These are phyloP conservation scores for Parachaetomium inaequale DNA, from an alignment of 495 filamentous ascomycete species.

Conservation along the genomic window DNA sequence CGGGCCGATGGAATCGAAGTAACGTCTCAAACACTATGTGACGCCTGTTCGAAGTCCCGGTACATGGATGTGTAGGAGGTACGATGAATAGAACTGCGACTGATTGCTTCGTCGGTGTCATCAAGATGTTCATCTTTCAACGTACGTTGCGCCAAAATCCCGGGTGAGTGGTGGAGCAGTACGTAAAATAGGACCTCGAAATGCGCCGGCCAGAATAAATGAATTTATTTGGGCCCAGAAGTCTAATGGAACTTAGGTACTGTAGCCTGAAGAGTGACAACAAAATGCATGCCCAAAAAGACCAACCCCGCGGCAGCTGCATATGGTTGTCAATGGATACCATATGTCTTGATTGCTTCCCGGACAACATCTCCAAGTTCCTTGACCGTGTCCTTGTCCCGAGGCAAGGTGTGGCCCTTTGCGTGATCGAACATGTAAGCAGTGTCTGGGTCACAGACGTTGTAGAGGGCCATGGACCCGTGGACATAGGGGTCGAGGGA, in stretches of 20 bases:
- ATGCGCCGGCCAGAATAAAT: background rate
- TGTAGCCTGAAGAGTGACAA: background rate
- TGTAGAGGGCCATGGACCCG: constrained; percentile 55
- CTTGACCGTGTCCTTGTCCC: constrained; percentile 48
- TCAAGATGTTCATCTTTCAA: too few relatives aligned
- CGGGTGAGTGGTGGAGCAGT: too few relatives aligned
- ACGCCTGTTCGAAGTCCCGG: too few relatives aligned
- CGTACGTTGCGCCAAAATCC: too few relatives aligned
- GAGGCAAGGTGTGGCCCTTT: constrained; percentile 54
- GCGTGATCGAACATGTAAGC: constrained; percentile 59
- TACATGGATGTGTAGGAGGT: too few relatives aligned
- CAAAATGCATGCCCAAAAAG: background rate
- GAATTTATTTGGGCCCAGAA: background rate
- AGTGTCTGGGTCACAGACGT: constrained; percentile 54
- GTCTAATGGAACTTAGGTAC: background rate
- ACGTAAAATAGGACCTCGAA: background rate
- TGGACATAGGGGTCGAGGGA: constrained; percentile 56
- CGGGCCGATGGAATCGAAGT: background rate
- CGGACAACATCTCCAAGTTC: constrained; percentile 48
- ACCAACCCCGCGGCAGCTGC: background rate
- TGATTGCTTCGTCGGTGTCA: too few relatives aligned
- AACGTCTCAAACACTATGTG: background rate
- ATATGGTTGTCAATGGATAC: constrained; percentile 22
- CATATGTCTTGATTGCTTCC: constrained; percentile 34
- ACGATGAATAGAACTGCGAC: too few relatives aligned